These are phyloP conservation scores for Lactifluus piperatus DNA, from an alignment of 768 basidiomycete species.

Conservation along the genomic window DNA sequence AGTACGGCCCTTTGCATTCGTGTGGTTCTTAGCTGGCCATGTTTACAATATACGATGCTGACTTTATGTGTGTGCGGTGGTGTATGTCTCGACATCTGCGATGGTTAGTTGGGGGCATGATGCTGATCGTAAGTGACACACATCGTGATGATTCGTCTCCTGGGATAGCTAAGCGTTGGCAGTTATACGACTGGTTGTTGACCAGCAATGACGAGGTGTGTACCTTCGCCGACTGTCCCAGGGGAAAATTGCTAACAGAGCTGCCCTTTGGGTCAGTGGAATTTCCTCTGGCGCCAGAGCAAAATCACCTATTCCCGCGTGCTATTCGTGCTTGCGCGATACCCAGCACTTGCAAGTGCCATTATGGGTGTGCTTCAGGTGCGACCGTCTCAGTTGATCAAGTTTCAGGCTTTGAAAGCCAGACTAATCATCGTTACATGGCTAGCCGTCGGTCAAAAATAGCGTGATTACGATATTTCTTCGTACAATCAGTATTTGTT, in stretches of 20 bases:
- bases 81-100: too few species aligned
- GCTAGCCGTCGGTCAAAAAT: neutral
- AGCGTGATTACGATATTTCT: neutral
- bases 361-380: constrained; percentile 4
- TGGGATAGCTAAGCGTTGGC: neutral
- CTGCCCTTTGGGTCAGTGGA: neutral
- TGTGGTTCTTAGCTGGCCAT: too few species aligned
- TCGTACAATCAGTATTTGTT: neutral
- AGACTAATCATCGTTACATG: neutral
- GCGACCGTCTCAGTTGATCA: neutral
- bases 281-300: constrained; percentile 5
- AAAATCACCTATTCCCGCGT: neutral
- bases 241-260: neutral
- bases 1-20: neutral
- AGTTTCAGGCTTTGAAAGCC: neutral
- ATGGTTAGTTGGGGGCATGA: neutral
- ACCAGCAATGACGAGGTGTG: constrained; percentile 5
- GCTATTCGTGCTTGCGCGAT: constrained; percentile 9
- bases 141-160: neutral
- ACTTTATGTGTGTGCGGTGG: neutral
- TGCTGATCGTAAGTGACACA: constrained; percentile 1
- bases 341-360: constrained; percentile 6
- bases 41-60: neutral
- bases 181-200: constrained; percentile 16
- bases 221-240: too few species aligned